phyloP scores from a whole-genome alignment of 306 rosid species.

The Canavalia gladiata region DNA sequence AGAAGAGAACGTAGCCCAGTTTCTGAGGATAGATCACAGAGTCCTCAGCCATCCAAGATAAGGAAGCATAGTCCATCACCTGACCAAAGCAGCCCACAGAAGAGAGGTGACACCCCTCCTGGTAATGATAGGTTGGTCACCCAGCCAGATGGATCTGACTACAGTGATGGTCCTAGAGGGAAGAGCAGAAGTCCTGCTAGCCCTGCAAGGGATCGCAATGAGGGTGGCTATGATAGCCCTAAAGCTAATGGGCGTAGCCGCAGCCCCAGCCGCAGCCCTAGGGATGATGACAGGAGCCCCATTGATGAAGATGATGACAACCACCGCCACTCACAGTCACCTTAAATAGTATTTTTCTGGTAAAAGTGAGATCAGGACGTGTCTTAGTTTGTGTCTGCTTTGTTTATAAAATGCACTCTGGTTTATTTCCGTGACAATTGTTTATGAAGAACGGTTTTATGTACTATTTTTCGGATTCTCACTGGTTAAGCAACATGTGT shows the following conservation, averaged over 20 bases:
- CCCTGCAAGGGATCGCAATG: constrained; percentile 58
- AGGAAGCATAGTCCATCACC: constrained; percentile 68
- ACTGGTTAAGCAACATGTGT: background rate
- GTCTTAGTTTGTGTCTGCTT: constrained; percentile 12
- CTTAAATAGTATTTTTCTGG: constrained; percentile 41
- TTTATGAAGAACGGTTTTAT: constrained; percentile 29
- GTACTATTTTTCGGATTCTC: constrained; percentile 17
- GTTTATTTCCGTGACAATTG: background rate
- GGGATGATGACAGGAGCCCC: constrained; percentile 77
- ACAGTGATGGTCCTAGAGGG: constrained; percentile 62
- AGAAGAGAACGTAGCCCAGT: constrained; percentile 65
- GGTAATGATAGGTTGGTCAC: constrained; percentile 53
- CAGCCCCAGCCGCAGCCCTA: constrained; percentile 57
- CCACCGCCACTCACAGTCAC: constrained; percentile 57
- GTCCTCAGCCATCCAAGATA: constrained; percentile 59
- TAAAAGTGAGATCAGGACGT: constrained; percentile 6
- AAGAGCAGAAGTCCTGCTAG: constrained; percentile 67
- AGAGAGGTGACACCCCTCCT: constrained; percentile 58
- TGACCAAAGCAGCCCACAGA: constrained; percentile 61
- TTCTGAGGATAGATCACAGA: constrained; percentile 62
- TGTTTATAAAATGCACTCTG: constrained; percentile 28
- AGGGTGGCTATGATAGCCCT: constrained; percentile 52
- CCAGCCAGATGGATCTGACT: constrained; percentile 64
- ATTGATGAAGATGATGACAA: constrained; percentile 63
- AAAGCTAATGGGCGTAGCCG: constrained; percentile 58